Base-by-base conservation (phyloP, 805 yeast genomes). In the Starmera quercuum region DNA sequence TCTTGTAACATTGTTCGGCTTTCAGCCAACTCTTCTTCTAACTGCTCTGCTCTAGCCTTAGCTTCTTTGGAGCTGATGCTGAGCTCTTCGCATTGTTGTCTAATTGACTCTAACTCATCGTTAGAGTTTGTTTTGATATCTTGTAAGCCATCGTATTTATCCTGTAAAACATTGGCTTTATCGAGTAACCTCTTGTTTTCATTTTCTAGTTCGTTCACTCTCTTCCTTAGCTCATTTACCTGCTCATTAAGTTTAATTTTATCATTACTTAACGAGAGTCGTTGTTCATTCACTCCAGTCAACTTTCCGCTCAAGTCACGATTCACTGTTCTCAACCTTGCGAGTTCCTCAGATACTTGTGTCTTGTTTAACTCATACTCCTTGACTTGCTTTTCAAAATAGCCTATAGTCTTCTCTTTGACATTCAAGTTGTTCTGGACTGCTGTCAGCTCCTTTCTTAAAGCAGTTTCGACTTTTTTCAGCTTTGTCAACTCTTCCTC, bases 11-110 rank as follows among this genome's bases (percentile, higher is more conserved):
- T 64, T 21, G 73, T 70, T 35, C 85, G 71, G 5, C 83, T 64
- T 37, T 88, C 97, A 9, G 71, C 63, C n/a, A 90, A 59, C 49
- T 88, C 96, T 36, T 86, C 95, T 44, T 83, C 87, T 20, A 88
- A 53, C 2, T 75, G 71, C 36, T 83, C 87, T 16, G 73, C 64
- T 41, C 73, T 69, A 34, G 65, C 65, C 28, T 66, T 68, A 2
- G 77, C 62, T 45, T 92, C 97, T 39, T 72, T 71, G 26, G 78
- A 58, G 34, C 83, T 74, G 68, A 82, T 71, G 3, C 68, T 50
- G 32, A 83, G 53, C 47, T 85, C 95, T 33, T 84, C 90, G 38
- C 78, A 73, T 51, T 83, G 86, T 42, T 75, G 78, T 46, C 71
- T 78, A 38, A 75, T 46, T 1, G 64, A 44, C 26, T 71, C 78